Percentiles rank a stretch among this genome's conserved stretches.
Conservation (phyloP, 73 alveolate genomes). For the Halteria grandinella region DNA sequence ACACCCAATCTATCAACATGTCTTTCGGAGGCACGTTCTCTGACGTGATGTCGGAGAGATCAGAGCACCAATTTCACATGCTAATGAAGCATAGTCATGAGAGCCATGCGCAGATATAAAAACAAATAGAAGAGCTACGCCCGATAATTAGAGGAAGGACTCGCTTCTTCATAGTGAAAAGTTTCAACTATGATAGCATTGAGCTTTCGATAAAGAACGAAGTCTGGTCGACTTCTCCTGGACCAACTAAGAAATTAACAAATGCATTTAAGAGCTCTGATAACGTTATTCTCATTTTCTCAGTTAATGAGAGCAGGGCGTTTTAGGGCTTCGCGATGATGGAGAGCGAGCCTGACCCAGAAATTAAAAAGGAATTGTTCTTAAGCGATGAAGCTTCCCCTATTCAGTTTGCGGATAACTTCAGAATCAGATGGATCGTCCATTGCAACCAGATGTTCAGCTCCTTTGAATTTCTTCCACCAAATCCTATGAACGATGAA, state of each 20-base stretch:
- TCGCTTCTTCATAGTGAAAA: conserved; percentile 37
- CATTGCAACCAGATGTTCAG: conserved; percentile 21
- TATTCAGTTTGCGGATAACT: conserved; percentile 35
- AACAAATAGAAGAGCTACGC: conserved; percentile 15
- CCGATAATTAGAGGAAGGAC: conserved; percentile 52
- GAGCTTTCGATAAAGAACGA: not conserved
- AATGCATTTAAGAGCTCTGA: conserved; percentile 48
- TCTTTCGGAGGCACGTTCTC: conserved; percentile 37
- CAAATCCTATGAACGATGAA: conserved; percentile 45
- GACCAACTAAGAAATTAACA: conserved; percentile 46
- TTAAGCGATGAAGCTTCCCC: not conserved
- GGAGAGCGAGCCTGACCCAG: conserved; percentile 46
- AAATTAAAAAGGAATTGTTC: conserved; percentile 1
- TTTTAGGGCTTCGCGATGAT: conserved; percentile 47
- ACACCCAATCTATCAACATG: conserved; percentile 45
- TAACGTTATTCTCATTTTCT: conserved; percentile 39
- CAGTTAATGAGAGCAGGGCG: conserved; percentile 42
- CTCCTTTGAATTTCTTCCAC: conserved; percentile 24
- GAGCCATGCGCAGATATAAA: too few species aligned
- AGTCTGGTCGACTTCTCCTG: conserved; percentile 57
- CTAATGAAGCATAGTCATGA: too few species aligned
- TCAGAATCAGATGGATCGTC: conserved; percentile 41
- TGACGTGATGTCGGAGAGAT: conserved; percentile 54
- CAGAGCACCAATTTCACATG: too few species aligned
- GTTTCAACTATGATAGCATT: conserved; percentile 27